Percentiles rank a stretch among this genome's conserved stretches.
Conservation (phyloP, 495 filamentous ascomycete genomes). For the Penicillium angulare region DNA sequence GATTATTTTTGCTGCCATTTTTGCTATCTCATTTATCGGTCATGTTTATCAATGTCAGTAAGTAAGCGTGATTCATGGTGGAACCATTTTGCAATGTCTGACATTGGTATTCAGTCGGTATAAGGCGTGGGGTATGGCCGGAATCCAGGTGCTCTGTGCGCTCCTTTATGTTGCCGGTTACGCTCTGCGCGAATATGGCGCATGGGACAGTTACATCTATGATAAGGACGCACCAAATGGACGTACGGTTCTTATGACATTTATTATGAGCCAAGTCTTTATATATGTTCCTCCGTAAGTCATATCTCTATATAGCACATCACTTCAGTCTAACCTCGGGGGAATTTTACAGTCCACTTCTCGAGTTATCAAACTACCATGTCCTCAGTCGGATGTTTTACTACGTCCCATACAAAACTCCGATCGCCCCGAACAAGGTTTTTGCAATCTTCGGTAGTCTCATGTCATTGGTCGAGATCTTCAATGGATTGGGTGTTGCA, state of each 20-base stretch:
- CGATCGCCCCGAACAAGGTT: constrained; percentile 64
- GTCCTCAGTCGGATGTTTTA: constrained; percentile 65
- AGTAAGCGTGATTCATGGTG: too few species aligned
- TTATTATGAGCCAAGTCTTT: constrained; percentile 51
- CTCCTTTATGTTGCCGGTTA: constrained; percentile 48
- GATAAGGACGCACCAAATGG: constrained; percentile 33
- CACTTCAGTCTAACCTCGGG: neutral
- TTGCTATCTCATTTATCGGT: constrained; percentile 45
- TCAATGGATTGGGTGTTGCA: constrained; percentile 61
- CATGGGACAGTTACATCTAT: constrained; percentile 14
- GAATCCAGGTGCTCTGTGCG: constrained; percentile 31
- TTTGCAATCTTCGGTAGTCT: constrained; percentile 61
- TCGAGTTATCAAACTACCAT: constrained; percentile 66
- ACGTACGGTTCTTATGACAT: constrained; percentile 32
- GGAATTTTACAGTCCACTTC: constrained; percentile 48
- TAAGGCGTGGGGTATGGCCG: constrained; percentile 39
- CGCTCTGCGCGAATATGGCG: constrained; percentile 46
- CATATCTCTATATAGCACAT: too few species aligned
- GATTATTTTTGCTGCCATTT: constrained; percentile 55
- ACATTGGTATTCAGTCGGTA: too few species aligned
- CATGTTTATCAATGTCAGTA: constrained; percentile 36
- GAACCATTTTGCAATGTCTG: too few species aligned
- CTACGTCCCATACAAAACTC: constrained; percentile 66
- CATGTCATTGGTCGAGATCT: constrained; percentile 55
- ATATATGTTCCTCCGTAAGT: constrained; percentile 56